Evolutionary conservation across 208 protist genomes (phyloP).

Genomic region (Phytomonas sp.): DNA sequence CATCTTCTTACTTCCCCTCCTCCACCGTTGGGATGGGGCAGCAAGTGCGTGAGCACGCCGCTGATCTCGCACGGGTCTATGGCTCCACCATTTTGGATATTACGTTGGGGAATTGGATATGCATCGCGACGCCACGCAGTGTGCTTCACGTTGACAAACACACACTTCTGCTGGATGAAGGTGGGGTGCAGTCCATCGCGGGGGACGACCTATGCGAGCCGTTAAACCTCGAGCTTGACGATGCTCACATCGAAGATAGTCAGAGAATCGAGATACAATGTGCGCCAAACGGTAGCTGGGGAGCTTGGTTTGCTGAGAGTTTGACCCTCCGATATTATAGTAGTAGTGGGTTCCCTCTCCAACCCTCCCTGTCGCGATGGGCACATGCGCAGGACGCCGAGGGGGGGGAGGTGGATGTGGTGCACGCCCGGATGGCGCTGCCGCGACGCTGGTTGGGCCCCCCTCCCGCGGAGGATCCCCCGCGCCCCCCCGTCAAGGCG

Average conservation of each 20-base stretch:
- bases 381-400: too few species aligned
- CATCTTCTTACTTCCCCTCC: background rate
- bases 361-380: too few species aligned
- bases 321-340: background rate
- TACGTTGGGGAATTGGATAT: constrained; percentile 43
- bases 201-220: background rate
- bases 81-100: constrained; percentile 56
- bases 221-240: too few species aligned
- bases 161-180: constrained; percentile 14
- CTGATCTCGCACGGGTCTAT: constrained; percentile 33
- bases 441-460: constrained; percentile 27
- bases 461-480: background rate
- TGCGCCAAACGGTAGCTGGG: constrained; percentile 22
- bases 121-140: background rate
- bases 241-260: background rate
- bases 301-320: background rate
- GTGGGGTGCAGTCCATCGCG: background rate
- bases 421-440: constrained; percentile 55
- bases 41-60: too few species aligned
- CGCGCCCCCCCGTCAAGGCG: background rate
- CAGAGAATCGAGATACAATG: constrained; percentile 4
- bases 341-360: background rate
- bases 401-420: constrained; percentile 19
- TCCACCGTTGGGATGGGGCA: background rate
- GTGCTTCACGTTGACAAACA: constrained; percentile 23